These are phyloP conservation scores for Cnidoscolus chayamansa DNA, from an alignment of 441 rosid species.

Conservation along the genomic window DNA sequence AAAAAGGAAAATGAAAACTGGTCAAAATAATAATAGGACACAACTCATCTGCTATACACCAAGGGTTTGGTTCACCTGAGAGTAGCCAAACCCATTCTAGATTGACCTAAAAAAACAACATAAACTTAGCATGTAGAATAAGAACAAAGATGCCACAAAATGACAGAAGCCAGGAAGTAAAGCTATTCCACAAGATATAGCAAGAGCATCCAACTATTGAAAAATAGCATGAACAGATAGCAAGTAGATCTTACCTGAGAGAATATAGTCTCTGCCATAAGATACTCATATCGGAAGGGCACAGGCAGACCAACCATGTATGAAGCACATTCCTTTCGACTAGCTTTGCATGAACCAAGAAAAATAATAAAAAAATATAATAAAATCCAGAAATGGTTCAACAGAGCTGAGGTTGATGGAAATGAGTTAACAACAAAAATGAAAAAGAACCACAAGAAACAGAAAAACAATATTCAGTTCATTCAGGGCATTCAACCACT, in stretches of 20 bases:
- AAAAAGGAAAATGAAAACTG: neutral
- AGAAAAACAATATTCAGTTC: slow-evolving; percentile 7
- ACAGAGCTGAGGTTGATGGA: neutral
- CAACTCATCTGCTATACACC: neutral
- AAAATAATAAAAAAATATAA: slow-evolving; percentile 37
- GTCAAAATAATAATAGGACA: neutral
- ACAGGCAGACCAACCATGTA: slow-evolving; percentile 96
- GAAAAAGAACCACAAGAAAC: neutral
- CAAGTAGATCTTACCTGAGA: slow-evolving; percentile 68
- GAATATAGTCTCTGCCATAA: slow-evolving; percentile 98
- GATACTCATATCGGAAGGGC: slow-evolving; percentile 94
- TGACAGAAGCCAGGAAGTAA: too few species aligned
- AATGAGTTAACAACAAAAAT: neutral
- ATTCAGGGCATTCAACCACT: slow-evolving; percentile 2
- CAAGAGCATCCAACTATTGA: neutral
- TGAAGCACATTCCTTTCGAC: slow-evolving; percentile 99
- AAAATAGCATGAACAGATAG: slow-evolving; percentile 10
- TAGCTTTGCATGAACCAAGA: slow-evolving; percentile 78
- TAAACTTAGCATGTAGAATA: neutral
- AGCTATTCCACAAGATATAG: neutral
- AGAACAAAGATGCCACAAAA: slow-evolving; percentile 11
- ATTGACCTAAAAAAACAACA: neutral
- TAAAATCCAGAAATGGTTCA: neutral
- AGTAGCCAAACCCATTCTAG: neutral
- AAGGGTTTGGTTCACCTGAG: slow-evolving; percentile 1